These are phyloP conservation scores for Cryptococcus jaspeensis DNA, from an alignment of 1,284 basidiomycete genomes.

Conservation along the genomic window DNA sequence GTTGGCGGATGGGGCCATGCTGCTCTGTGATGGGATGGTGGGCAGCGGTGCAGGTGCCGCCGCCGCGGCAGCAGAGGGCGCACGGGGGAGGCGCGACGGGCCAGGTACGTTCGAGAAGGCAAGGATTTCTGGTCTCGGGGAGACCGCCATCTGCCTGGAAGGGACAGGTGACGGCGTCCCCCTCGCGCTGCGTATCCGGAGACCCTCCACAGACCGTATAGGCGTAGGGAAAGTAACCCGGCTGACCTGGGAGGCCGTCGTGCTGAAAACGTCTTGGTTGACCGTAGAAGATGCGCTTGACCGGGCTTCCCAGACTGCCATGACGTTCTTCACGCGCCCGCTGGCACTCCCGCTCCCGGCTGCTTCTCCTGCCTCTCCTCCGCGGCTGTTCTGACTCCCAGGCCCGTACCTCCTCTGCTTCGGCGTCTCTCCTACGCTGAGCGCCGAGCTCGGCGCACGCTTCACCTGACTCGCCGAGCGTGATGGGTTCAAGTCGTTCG, in stretches of 20 bases:
- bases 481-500: conserved; percentile 48
- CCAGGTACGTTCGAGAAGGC: no score
- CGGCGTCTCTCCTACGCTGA: background rate
- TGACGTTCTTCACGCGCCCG: background rate
- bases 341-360: background rate
- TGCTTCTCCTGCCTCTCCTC: background rate
- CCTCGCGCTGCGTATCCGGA: conserved; percentile 1
- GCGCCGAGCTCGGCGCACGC: conserved; percentile 13
- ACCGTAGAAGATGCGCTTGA: background rate
- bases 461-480: conserved; percentile 43
- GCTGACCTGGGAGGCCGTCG: conserved; percentile 30
- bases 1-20: no score
- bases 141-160: no score
- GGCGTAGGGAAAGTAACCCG: conserved; percentile 42
- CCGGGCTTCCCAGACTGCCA: background rate
- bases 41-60: no score
- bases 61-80: no score
- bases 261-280: conserved; percentile 1
- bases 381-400: no score
- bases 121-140: no score
- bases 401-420: conserved; percentile 21
- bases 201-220: conserved; percentile 14
- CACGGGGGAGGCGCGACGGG: no score
- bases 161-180: no score
- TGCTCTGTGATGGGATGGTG: no score